phyloP scores from a whole-genome alignment of 768 basidiomycete genomes.

The Pleurotus salmoneostramineus region DNA sequence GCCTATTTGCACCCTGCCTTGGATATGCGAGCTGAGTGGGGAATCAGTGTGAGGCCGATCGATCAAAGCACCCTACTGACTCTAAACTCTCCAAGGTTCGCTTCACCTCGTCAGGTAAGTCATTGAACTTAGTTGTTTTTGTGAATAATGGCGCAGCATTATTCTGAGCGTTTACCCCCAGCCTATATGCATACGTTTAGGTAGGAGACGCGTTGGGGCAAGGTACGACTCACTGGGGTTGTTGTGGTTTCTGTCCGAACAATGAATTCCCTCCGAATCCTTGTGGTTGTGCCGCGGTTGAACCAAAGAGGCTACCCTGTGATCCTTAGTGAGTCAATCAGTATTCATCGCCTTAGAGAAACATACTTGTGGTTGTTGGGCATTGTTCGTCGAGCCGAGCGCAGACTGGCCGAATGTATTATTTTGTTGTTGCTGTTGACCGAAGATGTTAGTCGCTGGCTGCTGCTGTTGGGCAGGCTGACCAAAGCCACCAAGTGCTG shows the following conservation, averaged over 20 bases:
- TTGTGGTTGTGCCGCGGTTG: neutral
- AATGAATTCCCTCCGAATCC: conserved; percentile 18
- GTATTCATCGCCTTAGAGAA: conserved; percentile 12
- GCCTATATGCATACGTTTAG: conserved; percentile 8
- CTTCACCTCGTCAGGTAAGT: conserved; percentile 68
- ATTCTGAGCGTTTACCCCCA: conserved; percentile 13
- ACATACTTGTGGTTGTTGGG: conserved; percentile 14
- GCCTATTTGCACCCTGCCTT: conserved; percentile 76
- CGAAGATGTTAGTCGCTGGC: no score
- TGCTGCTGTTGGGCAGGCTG: conserved; percentile 12
- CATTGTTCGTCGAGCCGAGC: conserved; percentile 12
- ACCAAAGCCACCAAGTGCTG: conserved; percentile 26
- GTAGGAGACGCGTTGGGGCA: neutral
- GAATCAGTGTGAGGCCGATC: no score
- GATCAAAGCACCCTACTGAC: conserved; percentile 32
- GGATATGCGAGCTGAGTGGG: conserved; percentile 54
- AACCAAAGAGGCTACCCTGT: conserved; percentile 22
- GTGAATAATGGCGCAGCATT: conserved; percentile 36
- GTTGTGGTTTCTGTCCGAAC: conserved; percentile 29
- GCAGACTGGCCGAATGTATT: neutral
- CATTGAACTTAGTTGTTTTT: conserved; percentile 76
- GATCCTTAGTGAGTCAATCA: conserved; percentile 22
- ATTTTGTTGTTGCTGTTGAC: conserved; percentile 11
- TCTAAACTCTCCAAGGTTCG: conserved; percentile 66
- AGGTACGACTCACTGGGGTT: conserved; percentile 18